phyloP scores from a whole-genome alignment of 257 asterid species.

The Solanum virginianum region DNA sequence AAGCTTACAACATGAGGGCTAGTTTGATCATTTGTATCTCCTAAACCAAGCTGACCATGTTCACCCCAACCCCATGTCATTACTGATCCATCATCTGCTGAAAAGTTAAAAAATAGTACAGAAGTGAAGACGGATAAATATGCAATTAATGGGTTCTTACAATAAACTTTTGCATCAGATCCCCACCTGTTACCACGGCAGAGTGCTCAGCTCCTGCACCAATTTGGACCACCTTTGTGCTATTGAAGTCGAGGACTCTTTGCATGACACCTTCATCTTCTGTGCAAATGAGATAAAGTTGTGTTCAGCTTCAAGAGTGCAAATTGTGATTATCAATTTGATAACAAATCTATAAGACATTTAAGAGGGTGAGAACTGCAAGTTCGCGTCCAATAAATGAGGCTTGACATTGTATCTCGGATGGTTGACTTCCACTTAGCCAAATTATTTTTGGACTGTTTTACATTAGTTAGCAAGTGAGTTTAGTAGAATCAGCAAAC shows the following conservation, averaged over 20 bases:
- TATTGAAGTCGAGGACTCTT: conserved; percentile 15
- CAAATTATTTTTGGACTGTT: neutral
- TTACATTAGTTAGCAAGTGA: neutral
- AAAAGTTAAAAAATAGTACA: neutral
- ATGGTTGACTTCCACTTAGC: neutral
- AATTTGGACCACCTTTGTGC: conserved; percentile 39
- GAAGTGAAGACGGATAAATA: neutral
- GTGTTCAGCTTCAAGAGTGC: neutral
- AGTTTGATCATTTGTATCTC: conserved; percentile 41
- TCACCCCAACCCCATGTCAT: conserved; percentile 99
- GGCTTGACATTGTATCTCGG: neutral
- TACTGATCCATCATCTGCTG: conserved; percentile 48
- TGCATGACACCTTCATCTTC: conserved; percentile 13
- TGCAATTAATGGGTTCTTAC: neutral
- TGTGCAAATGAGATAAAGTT: neutral
- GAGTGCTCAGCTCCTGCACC: conserved; percentile 95
- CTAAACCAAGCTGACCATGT: conserved; percentile 94
- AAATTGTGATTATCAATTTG: neutral
- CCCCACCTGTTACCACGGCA: conserved; percentile 60
- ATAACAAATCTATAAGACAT: neutral
- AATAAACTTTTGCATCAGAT: neutral
- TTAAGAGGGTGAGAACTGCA: neutral
- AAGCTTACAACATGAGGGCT: conserved; percentile 39
- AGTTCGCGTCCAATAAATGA: neutral
- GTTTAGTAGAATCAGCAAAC: neutral